A percentile compares a stretch with the other conserved stretches of the same genome.
These are phyloP conservation scores for Scedosporium dehoogii DNA, from an alignment of 2,329 filamentous ascomycete genomes.

Conservation along the genomic window DNA sequence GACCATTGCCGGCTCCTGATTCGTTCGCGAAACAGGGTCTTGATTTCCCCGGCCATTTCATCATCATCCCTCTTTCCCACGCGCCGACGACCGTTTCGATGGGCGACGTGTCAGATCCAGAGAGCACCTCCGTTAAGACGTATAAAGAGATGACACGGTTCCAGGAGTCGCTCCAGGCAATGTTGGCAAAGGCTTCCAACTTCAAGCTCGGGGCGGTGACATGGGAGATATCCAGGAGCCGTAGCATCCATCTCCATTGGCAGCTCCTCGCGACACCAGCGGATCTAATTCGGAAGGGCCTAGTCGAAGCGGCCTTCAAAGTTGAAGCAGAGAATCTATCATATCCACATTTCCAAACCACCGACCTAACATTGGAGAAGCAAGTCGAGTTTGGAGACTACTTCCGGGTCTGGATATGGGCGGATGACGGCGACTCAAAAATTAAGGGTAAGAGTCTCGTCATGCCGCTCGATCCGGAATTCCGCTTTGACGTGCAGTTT, in stretches of 20 bases:
- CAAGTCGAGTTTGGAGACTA: constrained; percentile 50
- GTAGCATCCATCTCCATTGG: constrained; percentile 86
- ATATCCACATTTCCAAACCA: constrained; percentile 40
- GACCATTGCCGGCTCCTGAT: constrained; percentile 62
- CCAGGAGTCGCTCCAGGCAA: constrained; percentile 64
- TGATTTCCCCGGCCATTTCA: constrained; percentile 71
- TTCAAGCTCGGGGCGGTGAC: constrained; percentile 70
- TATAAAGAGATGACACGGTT: constrained; percentile 78
- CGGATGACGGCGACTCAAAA: constrained; percentile 39
- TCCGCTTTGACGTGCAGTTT: constrained; percentile 85
- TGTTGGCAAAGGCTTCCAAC: constrained; percentile 51
- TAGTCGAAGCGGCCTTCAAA: constrained; percentile 82
- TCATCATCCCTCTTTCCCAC: constrained; percentile 84
- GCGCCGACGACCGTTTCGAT: constrained; percentile 64
- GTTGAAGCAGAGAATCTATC: constrained; percentile 72
- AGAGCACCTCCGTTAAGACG: constrained; percentile 48
- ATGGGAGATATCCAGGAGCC: constrained; percentile 79
- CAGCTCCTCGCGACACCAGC: constrained; percentile 74
- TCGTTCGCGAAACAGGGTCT: constrained; percentile 59
- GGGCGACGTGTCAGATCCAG: constrained; percentile 37
- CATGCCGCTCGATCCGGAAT: constrained; percentile 60
- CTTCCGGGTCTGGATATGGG: constrained; percentile 77
- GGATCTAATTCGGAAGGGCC: constrained; percentile 56
- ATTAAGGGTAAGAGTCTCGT: constrained; percentile 53
- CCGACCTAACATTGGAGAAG: constrained; percentile 39